Evolutionary conservation across 78 protist species (phyloP), one percentile per base, ranked within the genome.

Genomic region (Chrysochromulina tobinii): DNA sequence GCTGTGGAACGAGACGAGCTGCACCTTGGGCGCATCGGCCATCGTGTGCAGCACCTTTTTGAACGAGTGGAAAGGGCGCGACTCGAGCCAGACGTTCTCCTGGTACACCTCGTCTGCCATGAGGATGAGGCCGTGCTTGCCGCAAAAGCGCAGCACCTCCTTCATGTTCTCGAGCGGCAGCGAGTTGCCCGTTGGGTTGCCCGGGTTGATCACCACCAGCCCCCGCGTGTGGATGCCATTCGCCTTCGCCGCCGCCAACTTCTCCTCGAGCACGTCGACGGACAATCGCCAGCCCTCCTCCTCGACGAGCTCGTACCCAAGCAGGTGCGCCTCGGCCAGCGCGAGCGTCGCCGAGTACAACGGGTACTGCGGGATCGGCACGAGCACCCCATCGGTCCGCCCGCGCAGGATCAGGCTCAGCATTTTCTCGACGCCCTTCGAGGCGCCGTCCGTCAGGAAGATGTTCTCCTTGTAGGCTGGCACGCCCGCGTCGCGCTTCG

Each of bases 291-390:
- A 97, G 21, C 95, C 96, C 14, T 72, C 68, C n/a, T 87, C 93
- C 81, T 98, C 99, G 79, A 95, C 92, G 54, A 99, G 97, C 17
- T 94, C 88, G 90, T 99, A 99, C 1, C 94, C 96, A 4, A 98
- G 94, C 18, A 90, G 93, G 2, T 61, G 11, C 27, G 99, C 99
- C 18, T 53, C 61, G 64, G 8, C 57, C 23, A 97, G 90, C 12
- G 98, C 90, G 87, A 99, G 81, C 51, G 99, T 68, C 9, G 99
- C 99, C 21, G 98, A 92, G 96, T 99, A 99, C 58, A 99, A 95
- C 88, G 99, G 99, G 91, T 99, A 99, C 96, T 99, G 99, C 64
- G 99, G 99, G 25, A 98, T 98, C 14, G 99, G 99, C 8, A 79
- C 53, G 20, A 93, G 55, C n/a, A 93, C 55, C 14, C 92, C 94